Evolutionary conservation across 257 asterid genomes (phyloP).

Genomic region (Fraxinus americana): DNA sequence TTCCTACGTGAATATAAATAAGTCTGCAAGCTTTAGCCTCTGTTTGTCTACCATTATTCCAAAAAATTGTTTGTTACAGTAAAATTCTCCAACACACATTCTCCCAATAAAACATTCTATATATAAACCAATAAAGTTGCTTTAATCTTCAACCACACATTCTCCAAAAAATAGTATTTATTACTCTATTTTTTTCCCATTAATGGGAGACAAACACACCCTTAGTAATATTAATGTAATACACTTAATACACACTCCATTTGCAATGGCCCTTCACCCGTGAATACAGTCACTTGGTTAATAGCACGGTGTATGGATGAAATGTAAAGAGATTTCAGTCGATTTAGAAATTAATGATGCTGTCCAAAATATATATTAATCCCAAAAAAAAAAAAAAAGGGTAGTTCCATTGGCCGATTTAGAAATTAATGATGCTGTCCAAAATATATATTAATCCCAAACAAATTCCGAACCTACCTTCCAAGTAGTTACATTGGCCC

Average conservation of each 20-base stretch:
- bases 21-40: neutral
- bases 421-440: neutral
- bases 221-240: neutral
- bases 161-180: too few species aligned
- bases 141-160: too few species aligned
- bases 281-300: constrained; percentile 39
- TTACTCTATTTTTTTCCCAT: too few species aligned
- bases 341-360: neutral
- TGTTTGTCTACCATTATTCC: too few species aligned
- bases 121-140: too few species aligned
- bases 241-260: too few species aligned
- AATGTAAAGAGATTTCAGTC: neutral
- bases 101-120: too few species aligned
- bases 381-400: too few species aligned
- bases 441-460: neutral
- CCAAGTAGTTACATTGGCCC: constrained; percentile 44
- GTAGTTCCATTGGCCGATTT: too few species aligned
- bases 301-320: neutral
- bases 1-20: constrained; percentile 23
- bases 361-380: neutral
- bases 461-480: constrained; percentile 26
- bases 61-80: too few species aligned
- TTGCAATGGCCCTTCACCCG: constrained; percentile 40
- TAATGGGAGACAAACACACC: too few species aligned
- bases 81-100: too few species aligned